Percentiles rank a stretch among this genome's conserved stretches.
Conservation (phyloP, 75 land plant genomes). For the Picea sitchensis region DNA sequence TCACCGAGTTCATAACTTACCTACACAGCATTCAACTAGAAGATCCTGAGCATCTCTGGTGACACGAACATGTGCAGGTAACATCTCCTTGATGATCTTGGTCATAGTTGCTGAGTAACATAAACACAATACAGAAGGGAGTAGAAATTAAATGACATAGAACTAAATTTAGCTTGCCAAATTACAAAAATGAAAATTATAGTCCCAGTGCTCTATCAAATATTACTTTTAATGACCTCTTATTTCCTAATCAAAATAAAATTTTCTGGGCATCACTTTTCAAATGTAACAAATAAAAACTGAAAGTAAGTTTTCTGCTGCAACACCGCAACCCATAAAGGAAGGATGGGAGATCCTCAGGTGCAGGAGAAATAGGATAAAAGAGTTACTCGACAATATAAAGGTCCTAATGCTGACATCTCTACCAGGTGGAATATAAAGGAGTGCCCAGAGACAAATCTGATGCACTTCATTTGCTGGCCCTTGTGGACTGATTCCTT, state of each 20-base stretch:
- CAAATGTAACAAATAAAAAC: neutral
- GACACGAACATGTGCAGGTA: constrained; percentile 43
- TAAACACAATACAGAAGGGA: no score
- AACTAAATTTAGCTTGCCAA: neutral
- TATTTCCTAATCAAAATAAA: neutral
- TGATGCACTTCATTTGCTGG: neutral
- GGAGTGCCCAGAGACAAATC: neutral
- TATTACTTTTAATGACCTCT: neutral
- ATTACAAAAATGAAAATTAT: neutral
- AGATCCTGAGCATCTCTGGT: constrained; percentile 48
- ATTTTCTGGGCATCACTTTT: neutral
- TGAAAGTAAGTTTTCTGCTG: neutral
- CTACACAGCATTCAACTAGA: constrained; percentile 50
- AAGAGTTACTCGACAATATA: neutral
- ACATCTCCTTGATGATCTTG: constrained; percentile 50
- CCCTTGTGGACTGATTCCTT: neutral
- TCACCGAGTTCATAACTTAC: constrained; percentile 8
- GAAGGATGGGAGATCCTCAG: neutral
- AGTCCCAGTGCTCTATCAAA: neutral
- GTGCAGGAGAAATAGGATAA: neutral
- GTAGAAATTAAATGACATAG: no score
- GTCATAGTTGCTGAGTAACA: constrained; percentile 37
- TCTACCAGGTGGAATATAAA: neutral
- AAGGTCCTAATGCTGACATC: neutral
- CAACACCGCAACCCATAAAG: neutral